These are phyloP conservation scores for Rhodotorula glutinis DNA, from an alignment of 1,284 basidiomycete genomes.

Conservation along the genomic window DNA sequence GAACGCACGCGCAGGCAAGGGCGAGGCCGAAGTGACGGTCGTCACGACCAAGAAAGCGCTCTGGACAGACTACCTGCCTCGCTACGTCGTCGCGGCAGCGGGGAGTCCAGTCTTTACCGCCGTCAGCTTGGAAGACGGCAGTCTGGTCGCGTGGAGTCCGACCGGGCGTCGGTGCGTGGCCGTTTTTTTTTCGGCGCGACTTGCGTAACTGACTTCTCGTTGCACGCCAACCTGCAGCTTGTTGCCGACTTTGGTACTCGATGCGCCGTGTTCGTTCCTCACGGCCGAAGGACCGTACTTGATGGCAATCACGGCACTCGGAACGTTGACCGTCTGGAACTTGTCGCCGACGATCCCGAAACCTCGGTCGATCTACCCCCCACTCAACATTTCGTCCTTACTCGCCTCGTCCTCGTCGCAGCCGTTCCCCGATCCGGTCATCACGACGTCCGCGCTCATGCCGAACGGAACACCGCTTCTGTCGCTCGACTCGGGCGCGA, in stretches of 20 bases:
- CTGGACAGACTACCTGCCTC: slow-evolving; percentile 84
- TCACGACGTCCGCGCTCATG: slow-evolving; percentile 63
- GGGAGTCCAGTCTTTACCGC: slow-evolving; percentile 69
- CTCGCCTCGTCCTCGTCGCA: slow-evolving; percentile 58
- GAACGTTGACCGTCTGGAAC: slow-evolving; percentile 71
- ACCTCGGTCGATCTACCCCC: slow-evolving; percentile 58
- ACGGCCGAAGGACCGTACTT: slow-evolving; percentile 62
- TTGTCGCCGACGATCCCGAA: slow-evolving; percentile 41
- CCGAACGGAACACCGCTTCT: slow-evolving; percentile 74
- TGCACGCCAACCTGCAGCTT: slow-evolving; percentile 52
- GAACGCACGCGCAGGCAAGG: slow-evolving; percentile 51
- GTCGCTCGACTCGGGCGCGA: slow-evolving; percentile 66
- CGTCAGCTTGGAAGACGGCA: slow-evolving; percentile 70
- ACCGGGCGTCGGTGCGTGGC: slow-evolving; percentile 74
- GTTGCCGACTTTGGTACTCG: slow-evolving; percentile 71
- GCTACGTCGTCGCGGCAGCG: slow-evolving; percentile 63
- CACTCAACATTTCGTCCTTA: slow-evolving; percentile 62
- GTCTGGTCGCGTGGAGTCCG: slow-evolving; percentile 70
- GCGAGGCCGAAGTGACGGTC: slow-evolving; percentile 65
- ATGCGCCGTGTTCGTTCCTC: slow-evolving; percentile 65
- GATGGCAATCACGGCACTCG: slow-evolving; percentile 67
- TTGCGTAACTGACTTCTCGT: not conserved
- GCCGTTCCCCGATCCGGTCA: slow-evolving; percentile 34
- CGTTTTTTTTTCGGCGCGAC: slow-evolving; percentile 31
- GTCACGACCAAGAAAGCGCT: slow-evolving; percentile 58